Base-by-base conservation (phyloP, 495 filamentous ascomycete genomes). In the Tuber umbilicatum region DNA sequence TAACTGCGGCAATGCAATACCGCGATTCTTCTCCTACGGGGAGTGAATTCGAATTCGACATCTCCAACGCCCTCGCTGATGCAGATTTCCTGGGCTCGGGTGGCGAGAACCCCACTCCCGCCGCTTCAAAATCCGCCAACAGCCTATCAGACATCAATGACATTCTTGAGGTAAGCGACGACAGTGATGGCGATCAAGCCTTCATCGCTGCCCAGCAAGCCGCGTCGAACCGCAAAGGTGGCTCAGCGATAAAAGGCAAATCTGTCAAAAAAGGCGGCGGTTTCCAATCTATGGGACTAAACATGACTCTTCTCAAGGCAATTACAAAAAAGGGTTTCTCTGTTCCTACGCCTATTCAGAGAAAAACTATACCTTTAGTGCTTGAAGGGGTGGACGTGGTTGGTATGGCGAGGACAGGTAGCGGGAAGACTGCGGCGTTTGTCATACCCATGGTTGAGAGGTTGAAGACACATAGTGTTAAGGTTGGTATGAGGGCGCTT, bases 391-490 rank as follows among this genome's bases (percentile, higher is more conserved):
- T 91, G 79, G 94, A 99, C 86, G 93, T 99, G 6, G 94, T 98
- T 12, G 95, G 93, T 74, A 99, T 98, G 96, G 95, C 95, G 5
- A 87, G 95, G 70, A 99, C 95, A 31, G 95, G 95, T 83, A 97
- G 93, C 50, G 95, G 95, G 83, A 99, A 99, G 85, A 97, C 94
- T 1, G 95, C 94, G 2, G 94, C 95, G 21, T 99, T 99, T 83
- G 93, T 99, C 7, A 94, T 99, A 73, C 95, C 95, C 64, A 95
- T 99, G 94, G 92, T 99, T 75, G 91, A 98, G 85, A 92, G 91
- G 72, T 86, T 99, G 76, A 96, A 93, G 84, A 86, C 88, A n/a
- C 95, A 99, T 81, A 97, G 91, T 80, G 89, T 89, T 16, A 90
- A 89, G 81, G 88, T 98, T 75, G 95, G 95, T 39, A 88, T 93